Percentiles rank a stretch among this genome's conserved stretches.
Evolutionary conservation across 352 stramenopile genomes (phyloP).

Genomic region (Phytophthora pseudosyringae): DNA sequence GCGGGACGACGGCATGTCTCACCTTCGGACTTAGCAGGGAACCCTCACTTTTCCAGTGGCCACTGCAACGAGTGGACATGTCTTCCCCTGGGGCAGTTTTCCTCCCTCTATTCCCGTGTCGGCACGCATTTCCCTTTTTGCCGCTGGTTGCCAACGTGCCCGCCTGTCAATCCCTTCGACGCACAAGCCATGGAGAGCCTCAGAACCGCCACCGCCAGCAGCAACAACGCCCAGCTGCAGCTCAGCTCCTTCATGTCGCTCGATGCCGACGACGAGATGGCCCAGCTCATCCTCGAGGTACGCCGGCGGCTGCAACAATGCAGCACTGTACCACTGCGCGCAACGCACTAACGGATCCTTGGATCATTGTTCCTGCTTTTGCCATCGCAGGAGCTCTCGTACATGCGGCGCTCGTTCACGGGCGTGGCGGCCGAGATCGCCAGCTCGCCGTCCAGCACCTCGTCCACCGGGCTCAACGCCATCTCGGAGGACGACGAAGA

Average conservation of each 20-base stretch:
- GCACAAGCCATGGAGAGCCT: slow-evolving; percentile 42
- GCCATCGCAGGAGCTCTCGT: slow-evolving; percentile 61
- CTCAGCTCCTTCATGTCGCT: slow-evolving; percentile 84
- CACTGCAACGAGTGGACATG: slow-evolving; percentile 29
- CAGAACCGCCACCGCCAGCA: slow-evolving; percentile 17
- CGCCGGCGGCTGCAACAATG: slow-evolving; percentile 2
- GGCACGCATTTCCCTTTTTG: slow-evolving; percentile 29
- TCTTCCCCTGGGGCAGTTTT: slow-evolving; percentile 32
- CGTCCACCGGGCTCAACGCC: slow-evolving; percentile 65
- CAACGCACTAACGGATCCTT: slow-evolving; percentile 4
- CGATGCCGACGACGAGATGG: slow-evolving; percentile 75
- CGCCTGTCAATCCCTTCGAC: background rate
- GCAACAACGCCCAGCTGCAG: slow-evolving; percentile 63
- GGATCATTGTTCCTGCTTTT: background rate
- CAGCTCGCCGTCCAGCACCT: slow-evolving; percentile 65
- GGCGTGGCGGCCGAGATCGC: slow-evolving; percentile 72
- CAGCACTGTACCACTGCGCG: background rate
- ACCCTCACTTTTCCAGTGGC: slow-evolving; percentile 32
- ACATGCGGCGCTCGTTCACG: slow-evolving; percentile 71
- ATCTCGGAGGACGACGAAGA: slow-evolving; percentile 77
- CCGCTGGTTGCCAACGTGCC: slow-evolving; percentile 15
- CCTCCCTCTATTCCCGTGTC: slow-evolving; percentile 13
- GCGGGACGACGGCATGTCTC: slow-evolving; percentile 30
- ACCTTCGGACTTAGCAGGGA: slow-evolving; percentile 24
- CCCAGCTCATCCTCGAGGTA: slow-evolving; percentile 83